phyloP scores from a whole-genome alignment of 495 filamentous ascomycete species.

The Cercophora newfieldiana region DNA sequence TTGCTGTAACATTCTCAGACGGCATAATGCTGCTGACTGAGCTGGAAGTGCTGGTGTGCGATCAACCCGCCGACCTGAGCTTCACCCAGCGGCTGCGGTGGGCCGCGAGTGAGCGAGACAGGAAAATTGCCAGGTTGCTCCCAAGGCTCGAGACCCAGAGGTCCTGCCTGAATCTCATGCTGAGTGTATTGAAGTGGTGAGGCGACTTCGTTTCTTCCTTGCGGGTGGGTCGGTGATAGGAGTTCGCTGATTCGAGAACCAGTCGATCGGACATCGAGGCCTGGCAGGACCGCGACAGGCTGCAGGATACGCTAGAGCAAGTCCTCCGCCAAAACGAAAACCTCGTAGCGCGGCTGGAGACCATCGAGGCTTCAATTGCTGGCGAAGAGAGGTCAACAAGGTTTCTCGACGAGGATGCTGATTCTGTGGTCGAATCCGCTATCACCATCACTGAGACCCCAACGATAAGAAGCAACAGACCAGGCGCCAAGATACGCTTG shows the following conservation, averaged over 20 bases:
- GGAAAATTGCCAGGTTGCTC: background rate
- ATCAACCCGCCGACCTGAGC: background rate
- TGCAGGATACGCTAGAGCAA: background rate
- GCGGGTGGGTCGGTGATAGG: too few species aligned
- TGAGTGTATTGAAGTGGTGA: conserved; percentile 7
- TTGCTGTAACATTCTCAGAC: conserved; percentile 14
- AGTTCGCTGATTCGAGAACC: background rate
- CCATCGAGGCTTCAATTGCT: background rate
- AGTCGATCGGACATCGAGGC: conserved; percentile 11
- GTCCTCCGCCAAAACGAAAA: conserved; percentile 9
- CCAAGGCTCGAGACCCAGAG: background rate
- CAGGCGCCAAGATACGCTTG: too few species aligned
- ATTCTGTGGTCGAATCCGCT: background rate
- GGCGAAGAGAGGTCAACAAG: background rate
- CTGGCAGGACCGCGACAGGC: background rate
- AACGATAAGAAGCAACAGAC: too few species aligned
- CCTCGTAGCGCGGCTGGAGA: background rate
- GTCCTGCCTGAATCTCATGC: conserved; percentile 4
- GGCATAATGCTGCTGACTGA: background rate
- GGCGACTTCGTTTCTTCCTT: background rate
- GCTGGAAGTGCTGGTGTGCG: conserved; percentile 7
- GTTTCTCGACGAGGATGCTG: conserved; percentile 4
- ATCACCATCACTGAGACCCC: background rate
- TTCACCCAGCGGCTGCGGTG: conserved; percentile 5
- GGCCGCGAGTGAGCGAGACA: conserved; percentile 1